These are phyloP conservation scores for Epichloe elymi DNA, from an alignment of 2,329 filamentous ascomycete species.

Conservation along the genomic window DNA sequence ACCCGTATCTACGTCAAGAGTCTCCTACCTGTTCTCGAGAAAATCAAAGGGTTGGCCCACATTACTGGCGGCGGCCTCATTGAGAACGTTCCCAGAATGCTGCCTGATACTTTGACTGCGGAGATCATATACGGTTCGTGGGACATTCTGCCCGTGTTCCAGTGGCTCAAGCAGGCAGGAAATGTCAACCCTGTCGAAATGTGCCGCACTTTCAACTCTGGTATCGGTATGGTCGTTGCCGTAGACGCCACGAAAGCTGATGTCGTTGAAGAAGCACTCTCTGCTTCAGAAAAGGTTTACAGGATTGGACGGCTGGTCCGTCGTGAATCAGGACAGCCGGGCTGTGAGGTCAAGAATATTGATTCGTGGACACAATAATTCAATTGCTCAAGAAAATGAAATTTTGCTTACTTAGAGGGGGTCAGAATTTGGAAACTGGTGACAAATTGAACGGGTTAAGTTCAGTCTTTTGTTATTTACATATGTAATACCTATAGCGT, in stretches of 20 bases:
- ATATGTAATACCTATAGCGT: background rate
- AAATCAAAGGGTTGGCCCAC: constrained; percentile 87
- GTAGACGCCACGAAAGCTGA: constrained; percentile 53
- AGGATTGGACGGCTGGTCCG: constrained; percentile 58
- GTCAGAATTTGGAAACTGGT: background rate
- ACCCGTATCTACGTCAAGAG: constrained; percentile 89
- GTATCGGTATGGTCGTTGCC: constrained; percentile 85
- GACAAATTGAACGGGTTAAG: too few relatives aligned
- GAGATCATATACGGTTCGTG: constrained; percentile 68
- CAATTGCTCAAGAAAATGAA: too few relatives aligned
- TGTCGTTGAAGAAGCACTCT: constrained; percentile 45
- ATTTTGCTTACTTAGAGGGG: background rate
- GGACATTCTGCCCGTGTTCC: constrained; percentile 66
- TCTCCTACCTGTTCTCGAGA: constrained; percentile 51
- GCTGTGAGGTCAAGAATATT: constrained; percentile 21
- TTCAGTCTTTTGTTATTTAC: too few relatives aligned
- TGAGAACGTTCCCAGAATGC: constrained; percentile 91
- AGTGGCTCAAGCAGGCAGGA: constrained; percentile 67
- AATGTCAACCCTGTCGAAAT: constrained; percentile 68
- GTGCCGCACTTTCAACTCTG: constrained; percentile 87
- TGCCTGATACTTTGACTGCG: constrained; percentile 65
- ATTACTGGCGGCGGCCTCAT: constrained; percentile 90
- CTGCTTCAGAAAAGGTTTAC: constrained; percentile 60
- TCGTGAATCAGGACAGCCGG: constrained; percentile 28
- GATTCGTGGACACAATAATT: constrained; percentile 17